phyloP scores from a whole-genome alignment of 768 basidiomycete species.

The Boletus patriciae region DNA sequence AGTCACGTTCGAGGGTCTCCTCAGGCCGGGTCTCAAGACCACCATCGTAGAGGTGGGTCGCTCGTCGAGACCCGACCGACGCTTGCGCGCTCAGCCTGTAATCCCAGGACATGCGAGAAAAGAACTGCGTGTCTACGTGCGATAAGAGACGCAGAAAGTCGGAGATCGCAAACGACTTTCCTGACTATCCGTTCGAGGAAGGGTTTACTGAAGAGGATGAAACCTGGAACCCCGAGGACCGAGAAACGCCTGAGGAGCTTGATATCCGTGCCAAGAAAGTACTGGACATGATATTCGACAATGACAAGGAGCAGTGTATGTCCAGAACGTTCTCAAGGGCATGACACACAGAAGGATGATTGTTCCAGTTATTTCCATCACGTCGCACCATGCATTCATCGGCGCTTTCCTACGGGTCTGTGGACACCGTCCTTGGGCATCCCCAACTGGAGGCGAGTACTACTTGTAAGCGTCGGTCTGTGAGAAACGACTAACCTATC shows the following conservation, averaged over 20 bases:
- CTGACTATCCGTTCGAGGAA: conserved; percentile 53
- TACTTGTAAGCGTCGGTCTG: background rate
- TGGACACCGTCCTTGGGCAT: conserved; percentile 42
- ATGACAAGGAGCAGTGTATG: conserved; percentile 49
- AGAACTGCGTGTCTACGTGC: conserved; percentile 67
- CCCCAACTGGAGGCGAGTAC: conserved; percentile 64
- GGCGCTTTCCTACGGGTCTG: conserved; percentile 52
- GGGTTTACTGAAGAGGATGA: conserved; percentile 63
- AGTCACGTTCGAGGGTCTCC: conserved; percentile 50
- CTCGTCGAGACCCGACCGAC: background rate
- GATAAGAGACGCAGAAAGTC: conserved; percentile 57
- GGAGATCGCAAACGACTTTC: conserved; percentile 48
- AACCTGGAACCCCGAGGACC: conserved; percentile 52
- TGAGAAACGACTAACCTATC: conserved; percentile 1
- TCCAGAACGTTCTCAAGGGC: conserved; percentile 2
- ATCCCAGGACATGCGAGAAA: conserved; percentile 63
- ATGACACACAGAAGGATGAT: background rate
- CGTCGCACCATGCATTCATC: conserved; percentile 65
- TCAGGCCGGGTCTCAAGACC: conserved; percentile 32
- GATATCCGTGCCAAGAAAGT: conserved; percentile 49
- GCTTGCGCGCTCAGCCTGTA: background rate
- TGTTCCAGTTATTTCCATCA: conserved; percentile 59
- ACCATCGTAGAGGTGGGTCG: conserved; percentile 56
- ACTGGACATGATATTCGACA: conserved; percentile 55
- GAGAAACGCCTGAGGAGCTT: conserved; percentile 53